Evolutionary conservation across 2,329 filamentous ascomycete genomes (phyloP).

Genomic region (Arachnomyces sp.): DNA sequence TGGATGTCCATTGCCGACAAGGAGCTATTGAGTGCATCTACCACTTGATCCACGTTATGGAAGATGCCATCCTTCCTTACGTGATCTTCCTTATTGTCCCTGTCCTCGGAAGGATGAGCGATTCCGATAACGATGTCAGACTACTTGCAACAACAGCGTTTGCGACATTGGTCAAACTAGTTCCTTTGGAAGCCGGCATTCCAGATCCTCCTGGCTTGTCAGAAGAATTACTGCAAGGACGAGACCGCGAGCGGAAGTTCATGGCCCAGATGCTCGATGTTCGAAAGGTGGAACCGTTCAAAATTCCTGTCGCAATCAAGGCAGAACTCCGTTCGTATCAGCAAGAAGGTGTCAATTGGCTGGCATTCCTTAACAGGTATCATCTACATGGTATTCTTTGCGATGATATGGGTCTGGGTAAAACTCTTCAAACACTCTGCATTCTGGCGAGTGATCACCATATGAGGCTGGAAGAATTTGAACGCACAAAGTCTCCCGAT

Average conservation of each 20-base stretch:
- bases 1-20: slow-evolving; percentile 83
- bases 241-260: slow-evolving; percentile 91
- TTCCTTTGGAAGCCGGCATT: slow-evolving; percentile 93
- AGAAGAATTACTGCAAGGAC: slow-evolving; percentile 75
- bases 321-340: slow-evolving; percentile 94
- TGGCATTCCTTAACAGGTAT: slow-evolving; percentile 95
- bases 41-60: slow-evolving; percentile 97
- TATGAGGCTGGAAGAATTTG: slow-evolving; percentile 81
- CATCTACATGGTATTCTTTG: slow-evolving; percentile 97
- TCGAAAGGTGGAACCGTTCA: slow-evolving; percentile 91
- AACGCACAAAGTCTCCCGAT: slow-evolving; percentile 71
- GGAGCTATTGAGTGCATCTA: slow-evolving; percentile 94
- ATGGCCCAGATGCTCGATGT: slow-evolving; percentile 93
- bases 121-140: slow-evolving; percentile 91
- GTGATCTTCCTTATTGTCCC: slow-evolving; percentile 98
- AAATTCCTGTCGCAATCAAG: slow-evolving; percentile 93
- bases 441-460: slow-evolving; percentile 98
- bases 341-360: slow-evolving; percentile 97
- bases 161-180: slow-evolving; percentile 91
- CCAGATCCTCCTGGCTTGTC: slow-evolving; percentile 92
- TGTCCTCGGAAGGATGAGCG: slow-evolving; percentile 94
- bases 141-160: slow-evolving; percentile 94
- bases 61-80: slow-evolving; percentile 89
- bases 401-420: slow-evolving; percentile 98
- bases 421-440: slow-evolving; percentile 93